Evolutionary conservation across 257 asterid species (phyloP).

Genomic region (Lantana camara): DNA sequence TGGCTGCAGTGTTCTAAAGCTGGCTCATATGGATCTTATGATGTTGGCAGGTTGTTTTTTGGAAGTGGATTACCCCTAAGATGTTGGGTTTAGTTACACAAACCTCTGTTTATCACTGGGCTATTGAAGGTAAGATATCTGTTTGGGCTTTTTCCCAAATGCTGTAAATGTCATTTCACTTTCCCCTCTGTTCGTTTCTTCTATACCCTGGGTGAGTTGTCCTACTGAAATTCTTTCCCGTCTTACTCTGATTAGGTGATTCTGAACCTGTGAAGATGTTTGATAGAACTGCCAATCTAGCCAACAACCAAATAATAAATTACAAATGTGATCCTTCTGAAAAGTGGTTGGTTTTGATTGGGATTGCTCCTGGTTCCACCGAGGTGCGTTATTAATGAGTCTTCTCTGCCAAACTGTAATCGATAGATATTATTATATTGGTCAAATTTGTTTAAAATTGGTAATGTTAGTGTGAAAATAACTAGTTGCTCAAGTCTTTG

Average conservation of each 20-base stretch:
- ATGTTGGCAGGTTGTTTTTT: conserved; percentile 76
- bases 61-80: conserved; percentile 97
- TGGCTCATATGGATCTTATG: conserved; percentile 22
- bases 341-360: conserved; percentile 98
- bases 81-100: conserved; percentile 97
- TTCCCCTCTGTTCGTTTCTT: not conserved
- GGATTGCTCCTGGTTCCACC: conserved; percentile 95
- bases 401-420: conserved; percentile 14
- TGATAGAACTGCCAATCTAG: conserved; percentile 90
- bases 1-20: conserved; percentile 12
- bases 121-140: conserved; percentile 67
- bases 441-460: not conserved
- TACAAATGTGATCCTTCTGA: conserved; percentile 97
- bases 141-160: conserved; percentile 16
- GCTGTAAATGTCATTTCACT: not conserved
- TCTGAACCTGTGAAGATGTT: conserved; percentile 93
- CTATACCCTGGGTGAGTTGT: not conserved
- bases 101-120: conserved; percentile 93
- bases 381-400: conserved; percentile 58
- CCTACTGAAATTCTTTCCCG: conserved; percentile 15
- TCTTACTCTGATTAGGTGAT: conserved; percentile 61
- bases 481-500: conserved; percentile 1
- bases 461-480: not conserved
- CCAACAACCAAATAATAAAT: conserved; percentile 92
- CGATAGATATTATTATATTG: conserved; percentile 16